Conservation (phyloP, 495 filamentous ascomycete species). For the Hypoxylon fragiforme region DNA sequence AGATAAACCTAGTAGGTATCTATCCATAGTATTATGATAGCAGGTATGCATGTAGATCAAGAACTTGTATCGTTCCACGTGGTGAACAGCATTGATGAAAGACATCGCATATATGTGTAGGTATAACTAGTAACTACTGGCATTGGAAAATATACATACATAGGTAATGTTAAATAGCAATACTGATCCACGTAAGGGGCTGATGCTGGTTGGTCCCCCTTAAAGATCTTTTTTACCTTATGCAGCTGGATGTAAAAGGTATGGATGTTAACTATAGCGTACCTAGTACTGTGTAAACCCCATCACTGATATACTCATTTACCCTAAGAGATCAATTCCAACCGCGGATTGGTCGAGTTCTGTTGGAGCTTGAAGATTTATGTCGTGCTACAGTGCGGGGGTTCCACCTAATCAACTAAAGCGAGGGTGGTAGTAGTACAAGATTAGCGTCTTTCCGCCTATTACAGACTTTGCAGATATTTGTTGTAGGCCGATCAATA, state of each 20-base stretch:
- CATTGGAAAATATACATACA: neutral
- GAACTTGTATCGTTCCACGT: neutral
- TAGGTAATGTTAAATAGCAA: neutral
- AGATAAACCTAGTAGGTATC: neutral
- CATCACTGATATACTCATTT: neutral
- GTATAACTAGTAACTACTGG: neutral
- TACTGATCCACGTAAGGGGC: no score
- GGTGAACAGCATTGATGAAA: no score
- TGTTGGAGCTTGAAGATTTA: constrained; percentile 12
- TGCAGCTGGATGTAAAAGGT: no score
- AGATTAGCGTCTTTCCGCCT: constrained; percentile 21
- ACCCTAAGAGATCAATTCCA: neutral
- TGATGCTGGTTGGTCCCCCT: no score
- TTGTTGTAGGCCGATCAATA: neutral
- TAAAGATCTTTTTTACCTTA: no score
- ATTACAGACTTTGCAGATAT: constrained; percentile 19
- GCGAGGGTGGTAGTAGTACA: constrained; percentile 24
- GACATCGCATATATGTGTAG: no score
- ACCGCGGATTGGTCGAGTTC: neutral
- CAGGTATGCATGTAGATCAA: neutral
- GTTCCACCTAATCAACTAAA: constrained; percentile 10
- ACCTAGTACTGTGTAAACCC: neutral
- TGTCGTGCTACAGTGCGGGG: constrained; percentile 10
- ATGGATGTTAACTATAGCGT: no score
- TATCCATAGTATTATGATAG: neutral